phyloP scores from a whole-genome alignment of 768 basidiomycete species.

The Butyriboletus loyo region DNA sequence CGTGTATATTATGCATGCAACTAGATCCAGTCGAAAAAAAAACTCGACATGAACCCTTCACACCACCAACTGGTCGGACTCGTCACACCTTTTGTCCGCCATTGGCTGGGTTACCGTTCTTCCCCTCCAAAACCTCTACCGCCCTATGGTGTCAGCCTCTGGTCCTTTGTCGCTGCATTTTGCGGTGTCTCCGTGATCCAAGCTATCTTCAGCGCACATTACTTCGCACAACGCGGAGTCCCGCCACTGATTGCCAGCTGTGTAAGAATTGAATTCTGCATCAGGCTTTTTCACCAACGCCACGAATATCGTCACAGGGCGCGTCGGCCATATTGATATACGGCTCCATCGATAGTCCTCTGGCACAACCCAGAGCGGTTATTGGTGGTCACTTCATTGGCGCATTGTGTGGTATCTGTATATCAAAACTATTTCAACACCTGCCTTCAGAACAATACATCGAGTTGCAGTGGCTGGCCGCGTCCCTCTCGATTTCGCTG shows the following conservation, averaged over 20 bases:
- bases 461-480: slow-evolving; percentile 42
- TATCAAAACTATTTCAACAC: slow-evolving; percentile 50
- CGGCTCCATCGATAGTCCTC: slow-evolving; percentile 48
- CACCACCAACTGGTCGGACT: no score
- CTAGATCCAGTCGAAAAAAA: no score
- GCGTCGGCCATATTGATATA: slow-evolving; percentile 56
- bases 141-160: slow-evolving; percentile 17
- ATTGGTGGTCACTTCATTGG: slow-evolving; percentile 42
- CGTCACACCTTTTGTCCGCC: slow-evolving; percentile 1
- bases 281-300: not conserved
- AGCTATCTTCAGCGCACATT: slow-evolving; percentile 46
- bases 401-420: slow-evolving; percentile 45
- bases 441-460: slow-evolving; percentile 44
- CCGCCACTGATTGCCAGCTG: slow-evolving; percentile 26
- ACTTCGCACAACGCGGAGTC: slow-evolving; percentile 44
- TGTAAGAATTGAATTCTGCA: slow-evolving; percentile 13
- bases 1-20: no score
- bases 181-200: slow-evolving; percentile 49
- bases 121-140: slow-evolving; percentile 7
- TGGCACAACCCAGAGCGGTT: slow-evolving; percentile 52
- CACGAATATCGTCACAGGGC: slow-evolving; percentile 36
- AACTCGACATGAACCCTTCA: no score
- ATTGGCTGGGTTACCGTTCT: slow-evolving; percentile 13
- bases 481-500: slow-evolving; percentile 38
- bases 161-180: slow-evolving; percentile 55